These are phyloP conservation scores for Pichia rugopelliculosa DNA, from an alignment of 805 yeast genomes.

Conservation along the genomic window DNA sequence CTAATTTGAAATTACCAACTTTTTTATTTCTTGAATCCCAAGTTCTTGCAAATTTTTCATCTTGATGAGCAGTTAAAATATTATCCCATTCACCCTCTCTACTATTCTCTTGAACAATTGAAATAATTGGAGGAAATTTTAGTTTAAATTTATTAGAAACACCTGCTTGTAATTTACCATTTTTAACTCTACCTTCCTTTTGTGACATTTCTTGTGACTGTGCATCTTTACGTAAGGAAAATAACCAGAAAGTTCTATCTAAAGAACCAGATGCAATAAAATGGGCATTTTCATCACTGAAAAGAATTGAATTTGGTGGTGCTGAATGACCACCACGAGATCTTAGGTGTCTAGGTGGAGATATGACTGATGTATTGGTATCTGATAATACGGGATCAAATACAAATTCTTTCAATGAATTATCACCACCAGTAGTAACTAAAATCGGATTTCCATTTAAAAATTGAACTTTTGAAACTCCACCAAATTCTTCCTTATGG, in stretches of 20 bases:
- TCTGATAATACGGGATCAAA: constrained; percentile 85
- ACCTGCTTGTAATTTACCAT: constrained; percentile 51
- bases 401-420: constrained; percentile 79
- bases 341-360: constrained; percentile 87
- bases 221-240: constrained; percentile 90
- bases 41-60: constrained; percentile 76
- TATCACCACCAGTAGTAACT: constrained; percentile 87
- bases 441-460: constrained; percentile 88
- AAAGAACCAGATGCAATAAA: constrained; percentile 78
- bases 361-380: constrained; percentile 53
- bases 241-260: constrained; percentile 84
- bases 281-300: constrained; percentile 73
- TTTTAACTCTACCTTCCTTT: constrained; percentile 39
- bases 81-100: constrained; percentile 93
- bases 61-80: constrained; percentile 80
- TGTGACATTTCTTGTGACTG: constrained; percentile 93
- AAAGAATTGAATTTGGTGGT: constrained; percentile 70
- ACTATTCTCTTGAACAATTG: constrained; percentile 63
- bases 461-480: constrained; percentile 66
- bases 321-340: constrained; percentile 97
- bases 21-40: constrained; percentile 81
- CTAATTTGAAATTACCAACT: constrained; percentile 65
- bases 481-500: constrained; percentile 69
- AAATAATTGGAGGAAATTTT: constrained; percentile 69
- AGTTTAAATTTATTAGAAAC: constrained; percentile 44